These are phyloP conservation scores for Hippophae tibetana DNA, from an alignment of 306 rosid species.

Conservation along the genomic window DNA sequence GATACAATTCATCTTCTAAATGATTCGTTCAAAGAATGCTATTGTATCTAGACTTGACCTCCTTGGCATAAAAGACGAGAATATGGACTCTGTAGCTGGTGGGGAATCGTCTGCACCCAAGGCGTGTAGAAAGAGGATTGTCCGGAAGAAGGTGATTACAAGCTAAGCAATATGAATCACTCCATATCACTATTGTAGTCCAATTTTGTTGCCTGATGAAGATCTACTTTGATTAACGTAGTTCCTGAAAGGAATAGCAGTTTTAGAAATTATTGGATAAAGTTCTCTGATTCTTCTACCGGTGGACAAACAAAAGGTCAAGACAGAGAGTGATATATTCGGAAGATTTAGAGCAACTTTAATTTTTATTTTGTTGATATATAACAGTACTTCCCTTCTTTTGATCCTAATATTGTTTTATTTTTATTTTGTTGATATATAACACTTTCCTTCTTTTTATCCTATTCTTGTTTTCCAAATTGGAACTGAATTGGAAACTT, in stretches of 20 bases:
- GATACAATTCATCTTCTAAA: constrained; percentile 48
- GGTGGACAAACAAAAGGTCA: no score
- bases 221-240: neutral
- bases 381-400: no score
- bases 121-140: constrained; percentile 73
- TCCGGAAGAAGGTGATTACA: constrained; percentile 75
- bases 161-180: constrained; percentile 34
- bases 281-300: no score
- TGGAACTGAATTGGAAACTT: no score
- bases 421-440: no score
- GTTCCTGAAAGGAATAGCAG: neutral
- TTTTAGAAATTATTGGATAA: constrained; percentile 1
- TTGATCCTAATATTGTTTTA: no score
- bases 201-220: constrained; percentile 43
- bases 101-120: constrained; percentile 60
- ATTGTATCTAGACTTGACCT: constrained; percentile 94
- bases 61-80: constrained; percentile 59
- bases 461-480: no score
- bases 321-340: no score
- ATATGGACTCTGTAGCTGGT: constrained; percentile 33
- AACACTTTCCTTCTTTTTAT: no score
- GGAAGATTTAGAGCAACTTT: no score
- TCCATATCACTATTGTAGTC: constrained; percentile 7
- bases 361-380: no score
- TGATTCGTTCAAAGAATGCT: constrained; percentile 93